Conservation (phyloP, 1,284 basidiomycete genomes). For the Violaceomyces palustris region DNA sequence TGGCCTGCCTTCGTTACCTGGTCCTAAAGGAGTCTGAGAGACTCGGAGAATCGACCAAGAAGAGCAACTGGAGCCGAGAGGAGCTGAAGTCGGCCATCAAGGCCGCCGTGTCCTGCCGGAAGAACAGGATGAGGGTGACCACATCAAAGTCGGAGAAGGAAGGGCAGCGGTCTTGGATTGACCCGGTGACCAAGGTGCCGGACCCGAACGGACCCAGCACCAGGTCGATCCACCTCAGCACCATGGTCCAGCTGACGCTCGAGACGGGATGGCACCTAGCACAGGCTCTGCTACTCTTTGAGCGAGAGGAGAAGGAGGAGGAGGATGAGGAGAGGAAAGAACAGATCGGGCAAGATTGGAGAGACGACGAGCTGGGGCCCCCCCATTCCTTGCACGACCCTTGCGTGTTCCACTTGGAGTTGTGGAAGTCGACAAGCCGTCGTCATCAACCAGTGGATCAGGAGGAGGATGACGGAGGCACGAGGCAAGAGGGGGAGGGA, state of each 20-base stretch:
- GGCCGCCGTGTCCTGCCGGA: slow-evolving; percentile 5
- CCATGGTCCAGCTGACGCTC: slow-evolving; percentile 23
- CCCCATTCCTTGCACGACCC: no score
- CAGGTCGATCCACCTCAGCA: slow-evolving; percentile 16
- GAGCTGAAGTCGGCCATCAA: slow-evolving; percentile 16
- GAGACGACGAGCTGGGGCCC: no score
- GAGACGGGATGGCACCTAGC: slow-evolving; percentile 17
- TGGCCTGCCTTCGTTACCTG: slow-evolving; percentile 12
- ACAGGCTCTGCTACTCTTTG: slow-evolving; percentile 18
- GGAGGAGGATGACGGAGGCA: no score
- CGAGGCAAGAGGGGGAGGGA: no score
- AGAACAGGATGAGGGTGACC: no score
- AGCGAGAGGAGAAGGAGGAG: no score
- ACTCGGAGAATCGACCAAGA: slow-evolving; percentile 17
- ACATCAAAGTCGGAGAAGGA: no score
- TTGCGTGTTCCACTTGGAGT: slow-evolving; percentile 26
- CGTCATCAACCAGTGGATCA: no score
- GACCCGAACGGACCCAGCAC: slow-evolving; percentile 14
- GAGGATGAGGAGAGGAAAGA: no score
- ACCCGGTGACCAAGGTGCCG: slow-evolving; percentile 10
- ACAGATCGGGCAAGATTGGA: no score
- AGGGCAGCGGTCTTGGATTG: no score
- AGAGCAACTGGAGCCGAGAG: slow-evolving; percentile 23
- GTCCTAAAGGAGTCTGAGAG: slow-evolving; percentile 16
- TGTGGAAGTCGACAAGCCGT: no score